phyloP scores from a whole-genome alignment of 2,329 filamentous ascomycete genomes.

The Pseudovirgaria hyperparasitica region DNA sequence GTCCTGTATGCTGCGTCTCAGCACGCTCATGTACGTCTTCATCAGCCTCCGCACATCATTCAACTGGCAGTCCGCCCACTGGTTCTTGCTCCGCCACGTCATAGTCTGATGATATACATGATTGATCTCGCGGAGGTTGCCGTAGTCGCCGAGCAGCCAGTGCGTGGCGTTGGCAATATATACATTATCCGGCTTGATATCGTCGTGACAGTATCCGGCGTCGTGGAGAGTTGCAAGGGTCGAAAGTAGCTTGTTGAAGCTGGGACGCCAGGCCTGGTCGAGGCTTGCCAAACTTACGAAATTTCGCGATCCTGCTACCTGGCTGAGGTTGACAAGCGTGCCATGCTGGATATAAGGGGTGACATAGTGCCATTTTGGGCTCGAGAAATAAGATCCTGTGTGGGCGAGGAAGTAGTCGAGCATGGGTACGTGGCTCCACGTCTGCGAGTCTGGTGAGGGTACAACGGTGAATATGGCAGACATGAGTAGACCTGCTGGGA shows the following conservation, averaged over 20 bases:
- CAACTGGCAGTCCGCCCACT: slow-evolving; percentile 13
- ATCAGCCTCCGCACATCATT: slow-evolving; percentile 20
- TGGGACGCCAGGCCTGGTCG: slow-evolving; percentile 16
- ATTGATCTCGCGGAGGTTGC: slow-evolving; percentile 17
- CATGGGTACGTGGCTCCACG: slow-evolving; percentile 10
- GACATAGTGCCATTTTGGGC: slow-evolving; percentile 10
- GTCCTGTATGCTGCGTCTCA: slow-evolving; percentile 7
- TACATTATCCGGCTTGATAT: slow-evolving; percentile 23
- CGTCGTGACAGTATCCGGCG: slow-evolving; percentile 23
- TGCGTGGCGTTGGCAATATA: slow-evolving; percentile 11
- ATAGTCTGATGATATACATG: slow-evolving; percentile 17
- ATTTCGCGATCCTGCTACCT: no score
- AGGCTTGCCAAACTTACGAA: slow-evolving; percentile 4
- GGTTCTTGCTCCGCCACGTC: slow-evolving; percentile 13
- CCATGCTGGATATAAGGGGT: slow-evolving; percentile 6
- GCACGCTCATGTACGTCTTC: slow-evolving; percentile 14
- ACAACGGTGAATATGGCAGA: slow-evolving; percentile 2
- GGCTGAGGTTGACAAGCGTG: slow-evolving; percentile 31
- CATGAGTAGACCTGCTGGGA: slow-evolving; percentile 14
- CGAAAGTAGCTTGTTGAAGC: slow-evolving; percentile 14
- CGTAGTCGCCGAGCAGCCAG: slow-evolving; percentile 23
- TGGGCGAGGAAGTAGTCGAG: slow-evolving; percentile 10
- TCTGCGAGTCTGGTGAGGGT: neutral
- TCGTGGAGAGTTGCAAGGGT: slow-evolving; percentile 14
- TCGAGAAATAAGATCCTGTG: slow-evolving; percentile 1